Conservation (phyloP, 305 asterid genomes). For the Fraxinus ornus region DNA sequence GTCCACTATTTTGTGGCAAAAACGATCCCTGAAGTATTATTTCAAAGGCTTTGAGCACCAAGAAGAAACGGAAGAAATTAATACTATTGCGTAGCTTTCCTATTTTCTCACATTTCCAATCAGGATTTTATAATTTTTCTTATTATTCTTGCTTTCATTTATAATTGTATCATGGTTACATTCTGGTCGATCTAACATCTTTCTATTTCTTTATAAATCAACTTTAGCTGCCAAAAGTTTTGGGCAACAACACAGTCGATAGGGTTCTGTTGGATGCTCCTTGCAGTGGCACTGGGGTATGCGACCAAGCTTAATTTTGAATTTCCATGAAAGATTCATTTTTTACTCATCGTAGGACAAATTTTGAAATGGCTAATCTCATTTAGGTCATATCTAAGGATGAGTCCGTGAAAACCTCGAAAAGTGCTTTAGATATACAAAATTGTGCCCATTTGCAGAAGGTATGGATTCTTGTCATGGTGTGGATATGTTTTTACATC, state of each 20-base stretch:
- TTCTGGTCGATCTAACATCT: neutral
- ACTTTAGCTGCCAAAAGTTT: conserved; percentile 79
- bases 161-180: neutral
- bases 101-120: neutral
- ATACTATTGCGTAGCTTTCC: neutral
- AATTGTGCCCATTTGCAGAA: conserved; percentile 76
- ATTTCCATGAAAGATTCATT: conserved; percentile 13
- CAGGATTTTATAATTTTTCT: neutral
- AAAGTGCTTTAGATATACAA: conserved; percentile 74
- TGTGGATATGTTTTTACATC: neutral
- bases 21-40: neutral
- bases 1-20: neutral
- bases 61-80: neutral
- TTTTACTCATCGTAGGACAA: neutral
- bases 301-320: conserved; percentile 20
- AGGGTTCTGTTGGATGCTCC: conserved; percentile 97
- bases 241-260: conserved; percentile 74
- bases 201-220: conserved; percentile 18
- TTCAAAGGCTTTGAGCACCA: neutral
- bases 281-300: conserved; percentile 98
- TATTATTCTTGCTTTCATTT: neutral
- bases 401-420: conserved; percentile 86
- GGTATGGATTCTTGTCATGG: conserved; percentile 39
- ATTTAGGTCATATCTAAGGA: conserved; percentile 78
- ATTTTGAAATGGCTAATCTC: neutral